phyloP scores from a whole-genome alignment of 495 filamentous ascomycete genomes.

The Neurospora discreta region DNA sequence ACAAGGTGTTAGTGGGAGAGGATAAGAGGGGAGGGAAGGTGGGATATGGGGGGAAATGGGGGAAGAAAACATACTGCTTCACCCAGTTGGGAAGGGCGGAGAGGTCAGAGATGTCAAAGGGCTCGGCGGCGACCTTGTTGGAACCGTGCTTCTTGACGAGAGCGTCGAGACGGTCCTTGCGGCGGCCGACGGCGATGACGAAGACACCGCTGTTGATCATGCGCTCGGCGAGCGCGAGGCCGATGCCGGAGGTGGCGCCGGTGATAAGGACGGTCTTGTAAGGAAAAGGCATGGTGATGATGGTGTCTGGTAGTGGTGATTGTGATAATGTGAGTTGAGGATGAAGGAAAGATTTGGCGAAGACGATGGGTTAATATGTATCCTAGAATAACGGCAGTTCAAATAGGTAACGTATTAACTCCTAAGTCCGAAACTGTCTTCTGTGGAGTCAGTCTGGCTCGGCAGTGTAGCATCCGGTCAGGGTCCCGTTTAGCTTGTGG shows the following conservation, averaged over 20 bases:
- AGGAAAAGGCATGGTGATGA: slow-evolving; percentile 39
- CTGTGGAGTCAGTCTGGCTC: neutral
- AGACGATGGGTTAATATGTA: neutral
- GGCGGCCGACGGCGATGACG: slow-evolving; percentile 53
- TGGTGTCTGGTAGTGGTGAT: neutral
- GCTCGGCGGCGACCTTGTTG: slow-evolving; percentile 38
- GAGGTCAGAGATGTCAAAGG: slow-evolving; percentile 55
- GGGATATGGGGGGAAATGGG: neutral
- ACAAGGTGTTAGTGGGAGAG: neutral
- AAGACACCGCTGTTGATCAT: slow-evolving; percentile 48
- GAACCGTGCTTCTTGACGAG: slow-evolving; percentile 49
- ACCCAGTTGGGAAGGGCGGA: slow-evolving; percentile 47
- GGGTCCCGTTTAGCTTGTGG: neutral
- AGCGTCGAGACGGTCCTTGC: slow-evolving; percentile 52
- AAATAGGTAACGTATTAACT: neutral
- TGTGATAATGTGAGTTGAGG: neutral
- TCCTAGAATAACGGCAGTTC: neutral
- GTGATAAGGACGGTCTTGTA: slow-evolving; percentile 63
- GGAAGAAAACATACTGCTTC: slow-evolving; percentile 26
- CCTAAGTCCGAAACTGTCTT: neutral
- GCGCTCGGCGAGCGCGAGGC: slow-evolving; percentile 50
- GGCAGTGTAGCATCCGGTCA: neutral
- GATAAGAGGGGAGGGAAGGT: neutral
- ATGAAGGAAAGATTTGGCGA: neutral
- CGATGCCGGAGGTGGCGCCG: slow-evolving; percentile 65